Evolutionary conservation across 352 stramenopile species (phyloP), one percentile per base, ranked within the genome.

Genomic region (Lagenidium giganteum): DNA sequence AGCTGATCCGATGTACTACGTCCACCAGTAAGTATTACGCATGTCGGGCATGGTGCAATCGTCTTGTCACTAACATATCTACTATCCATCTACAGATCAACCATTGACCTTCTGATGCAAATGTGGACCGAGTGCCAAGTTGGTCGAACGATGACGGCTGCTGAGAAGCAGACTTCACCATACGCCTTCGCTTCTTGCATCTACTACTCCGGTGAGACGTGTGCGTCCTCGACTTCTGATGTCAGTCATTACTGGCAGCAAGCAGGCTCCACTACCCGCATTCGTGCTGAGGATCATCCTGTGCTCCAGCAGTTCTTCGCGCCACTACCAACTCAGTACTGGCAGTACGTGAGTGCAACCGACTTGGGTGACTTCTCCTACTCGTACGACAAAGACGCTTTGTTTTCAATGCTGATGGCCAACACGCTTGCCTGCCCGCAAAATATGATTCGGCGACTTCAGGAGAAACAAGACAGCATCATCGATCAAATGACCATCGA

Each of bases 1-100:
- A 5, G 72, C 69, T 24, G 79, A 92, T 25, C 74, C 77, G 8
- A 72, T 89, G 35, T 92, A 84, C 58, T 89, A 75, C 62, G 72
- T 57, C 40, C 74, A 86, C 37, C 79, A 88, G 71, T 87, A 80
- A 41, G 74, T 84, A 8, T 7, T n/a, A 31, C 7, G 13, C 5
- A 28, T 33, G 4, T 32, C n/a, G n/a, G n/a, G n/a, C n/a, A n/a
- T n/a, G n/a, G n/a, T 20, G 4, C 11, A 29, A 41, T 12, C 1
- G 16, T 8, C 0, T 26, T 25, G 22, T 48, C 5, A 18, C 11
- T 40, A 4, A 30, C 29, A 26, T 17, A 3, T 38, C 3, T 38
- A 4, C 11, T 1, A 9, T 9, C 32, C 17, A n/a, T 2, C 14
- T 54, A 36, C 41, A 86, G 73, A 23, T 45, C 74, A 2, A 87